Percentiles rank a stretch among this genome's conserved stretches.
Conservation (phyloP, 768 basidiomycete species). For the Dentipellis sp. region DNA sequence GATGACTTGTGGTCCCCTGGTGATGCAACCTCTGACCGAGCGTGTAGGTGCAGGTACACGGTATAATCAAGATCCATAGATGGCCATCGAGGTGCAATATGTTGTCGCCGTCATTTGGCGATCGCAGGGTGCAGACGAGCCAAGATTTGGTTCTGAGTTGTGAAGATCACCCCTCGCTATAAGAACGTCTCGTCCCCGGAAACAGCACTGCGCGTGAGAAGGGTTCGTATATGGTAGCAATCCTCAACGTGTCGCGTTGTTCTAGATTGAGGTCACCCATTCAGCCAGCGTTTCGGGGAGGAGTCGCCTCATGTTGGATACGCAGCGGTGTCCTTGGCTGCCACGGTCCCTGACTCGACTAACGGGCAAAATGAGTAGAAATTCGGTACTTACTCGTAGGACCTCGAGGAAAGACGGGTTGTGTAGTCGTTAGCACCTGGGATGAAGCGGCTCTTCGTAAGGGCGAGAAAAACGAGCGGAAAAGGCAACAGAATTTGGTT, state of each 20-base stretch:
- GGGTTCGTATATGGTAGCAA: slow-evolving; percentile 18
- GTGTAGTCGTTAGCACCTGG: too few relatives aligned
- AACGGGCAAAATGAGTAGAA: too few relatives aligned
- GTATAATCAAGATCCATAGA: background rate
- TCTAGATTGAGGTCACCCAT: background rate
- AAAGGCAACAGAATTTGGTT: background rate
- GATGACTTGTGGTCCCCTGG: too few relatives aligned
- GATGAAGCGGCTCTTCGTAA: too few relatives aligned
- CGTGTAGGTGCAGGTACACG: background rate
- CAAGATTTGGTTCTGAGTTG: background rate
- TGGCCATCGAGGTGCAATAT: background rate
- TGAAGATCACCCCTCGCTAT: slow-evolving; percentile 1
- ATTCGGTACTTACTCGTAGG: too few relatives aligned
- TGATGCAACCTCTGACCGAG: too few relatives aligned
- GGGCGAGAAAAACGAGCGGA: background rate
- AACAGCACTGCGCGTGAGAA: background rate
- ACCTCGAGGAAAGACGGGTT: too few relatives aligned
- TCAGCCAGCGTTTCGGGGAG: background rate
- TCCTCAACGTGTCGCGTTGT: slow-evolving; percentile 13
- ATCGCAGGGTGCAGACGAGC: background rate
- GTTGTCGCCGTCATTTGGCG: background rate
- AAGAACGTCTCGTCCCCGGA: background rate
- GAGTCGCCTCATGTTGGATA: too few relatives aligned
- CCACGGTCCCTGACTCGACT: background rate
- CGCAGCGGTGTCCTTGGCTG: background rate